Base-by-base conservation (phyloP, 805 yeast genomes). In the Yamadazyma phyllophila region DNA sequence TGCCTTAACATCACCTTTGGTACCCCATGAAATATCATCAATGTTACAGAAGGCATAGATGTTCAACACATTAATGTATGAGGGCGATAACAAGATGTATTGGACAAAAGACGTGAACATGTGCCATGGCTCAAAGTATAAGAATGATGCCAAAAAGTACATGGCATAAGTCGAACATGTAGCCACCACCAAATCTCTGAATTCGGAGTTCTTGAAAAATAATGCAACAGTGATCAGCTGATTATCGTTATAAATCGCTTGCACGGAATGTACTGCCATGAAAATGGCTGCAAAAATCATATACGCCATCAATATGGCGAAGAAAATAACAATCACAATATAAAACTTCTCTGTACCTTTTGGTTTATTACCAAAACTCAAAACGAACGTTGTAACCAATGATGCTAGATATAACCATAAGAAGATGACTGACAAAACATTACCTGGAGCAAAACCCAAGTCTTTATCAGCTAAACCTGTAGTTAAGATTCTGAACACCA, bases 1-100 rank as follows among this genome's bases (percentile, higher is more conserved):
- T 4, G 81, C 80, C 2, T 85, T 77, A n/a, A 74, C 71, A 36
- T 81, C 78, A 34, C 87, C 87, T 60, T 82, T 82, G n/a, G 87
- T 82, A 47, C 87, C 87, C 87, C 87, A 82, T 2, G 87, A 82
- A 39, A 82, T 78, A 63, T 82, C 87, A 58, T 82, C 86, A 67
- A 82, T 80, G 62, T 82, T 82, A 67, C 85, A 82, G 60, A 82
- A 82, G 1, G 87, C 85, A 61, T 80, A 82, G 40, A 82, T 83
- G 58, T 80, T 81, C 56, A 82, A 66, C 33, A 82, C 78, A 51
- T 77, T 77, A 49, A 75, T 68, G 57, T 76, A 77, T n/a, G 77
- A 67, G 4, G 82, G 81, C 26, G 78, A 73, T 41, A 77, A 63
- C 56, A 77, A 67, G 49, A 76, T 67, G 55, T 77, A 77, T 56